Evolutionary conservation across 345 rosid genomes (phyloP).

Genomic region (Balakata baccata): DNA sequence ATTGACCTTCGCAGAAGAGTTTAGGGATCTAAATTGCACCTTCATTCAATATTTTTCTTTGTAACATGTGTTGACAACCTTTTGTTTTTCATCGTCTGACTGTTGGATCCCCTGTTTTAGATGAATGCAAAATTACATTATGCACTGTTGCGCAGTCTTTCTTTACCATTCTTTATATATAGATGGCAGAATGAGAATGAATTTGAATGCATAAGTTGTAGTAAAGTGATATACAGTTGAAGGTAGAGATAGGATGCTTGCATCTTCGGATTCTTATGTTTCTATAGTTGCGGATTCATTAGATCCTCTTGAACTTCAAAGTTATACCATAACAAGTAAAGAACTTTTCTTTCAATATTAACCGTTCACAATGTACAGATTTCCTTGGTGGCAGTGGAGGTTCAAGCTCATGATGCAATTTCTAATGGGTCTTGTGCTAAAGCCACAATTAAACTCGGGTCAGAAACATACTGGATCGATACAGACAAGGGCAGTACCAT

Average conservation of each 20-base stretch:
- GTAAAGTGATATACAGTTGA: too few species aligned
- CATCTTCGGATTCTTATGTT: too few species aligned
- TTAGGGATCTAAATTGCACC: too few species aligned
- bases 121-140: too few species aligned
- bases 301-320: too few species aligned
- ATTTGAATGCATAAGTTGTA: not conserved
- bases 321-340: not conserved
- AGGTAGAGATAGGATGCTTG: too few species aligned
- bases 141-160: not conserved
- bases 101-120: not conserved
- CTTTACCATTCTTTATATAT: not conserved
- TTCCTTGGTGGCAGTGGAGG: conserved; percentile 44
- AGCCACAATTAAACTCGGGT: conserved; percentile 56
- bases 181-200: not conserved
- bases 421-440: conserved; percentile 36
- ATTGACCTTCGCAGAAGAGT: too few species aligned
- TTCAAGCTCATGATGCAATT: conserved; percentile 26
- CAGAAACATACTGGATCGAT: conserved; percentile 51
- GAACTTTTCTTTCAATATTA: not conserved
- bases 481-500: conserved; percentile 38
- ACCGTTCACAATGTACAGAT: conserved; percentile 1
- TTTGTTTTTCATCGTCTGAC: too few species aligned
- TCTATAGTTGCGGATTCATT: too few species aligned
- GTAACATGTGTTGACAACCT: too few species aligned
- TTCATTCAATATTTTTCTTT: too few species aligned